phyloP scores from a whole-genome alignment of 805 yeast species.

The Yarrowia phangngaensis region DNA sequence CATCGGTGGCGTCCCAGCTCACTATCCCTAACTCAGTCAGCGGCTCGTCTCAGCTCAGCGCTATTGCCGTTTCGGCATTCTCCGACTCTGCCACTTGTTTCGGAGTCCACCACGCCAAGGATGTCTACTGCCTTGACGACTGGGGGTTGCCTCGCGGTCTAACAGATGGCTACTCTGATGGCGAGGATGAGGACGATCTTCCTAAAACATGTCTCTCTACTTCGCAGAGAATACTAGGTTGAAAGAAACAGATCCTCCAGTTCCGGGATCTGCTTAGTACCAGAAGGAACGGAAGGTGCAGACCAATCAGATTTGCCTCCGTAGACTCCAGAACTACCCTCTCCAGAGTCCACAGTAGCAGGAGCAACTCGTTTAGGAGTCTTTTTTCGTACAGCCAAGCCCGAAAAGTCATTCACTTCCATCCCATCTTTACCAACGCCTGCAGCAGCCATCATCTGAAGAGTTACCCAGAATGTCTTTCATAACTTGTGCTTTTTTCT shows the following conservation, averaged over 20 bases:
- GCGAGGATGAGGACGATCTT: slow-evolving; percentile 25
- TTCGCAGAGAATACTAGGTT: too few species aligned
- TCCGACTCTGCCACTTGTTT: slow-evolving; percentile 27
- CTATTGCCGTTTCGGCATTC: slow-evolving; percentile 26
- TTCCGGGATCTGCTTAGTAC: too few species aligned
- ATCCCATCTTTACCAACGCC: background rate
- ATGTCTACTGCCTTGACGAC: slow-evolving; percentile 23
- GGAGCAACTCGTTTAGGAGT: slow-evolving; percentile 27
- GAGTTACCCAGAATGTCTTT: slow-evolving; percentile 86
- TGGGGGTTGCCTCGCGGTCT: slow-evolving; percentile 21
- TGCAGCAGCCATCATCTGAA: slow-evolving; percentile 6
- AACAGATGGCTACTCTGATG: slow-evolving; percentile 24
- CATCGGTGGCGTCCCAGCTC: slow-evolving; percentile 25
- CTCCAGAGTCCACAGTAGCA: background rate
- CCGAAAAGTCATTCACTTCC: slow-evolving; percentile 9
- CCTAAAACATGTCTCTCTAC: too few species aligned
- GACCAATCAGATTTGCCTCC: too few species aligned
- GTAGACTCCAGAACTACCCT: slow-evolving; percentile 1
- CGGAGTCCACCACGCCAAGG: slow-evolving; percentile 22
- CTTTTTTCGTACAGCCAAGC: slow-evolving; percentile 22
- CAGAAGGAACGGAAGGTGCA: too few species aligned
- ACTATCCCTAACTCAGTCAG: slow-evolving; percentile 26
- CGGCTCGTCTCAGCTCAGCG: slow-evolving; percentile 26
- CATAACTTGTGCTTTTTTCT: slow-evolving; percentile 74
- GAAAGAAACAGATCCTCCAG: too few species aligned